These are phyloP conservation scores for Nigrospora sphaerica DNA, from an alignment of 2,329 filamentous ascomycete species.

Conservation along the genomic window DNA sequence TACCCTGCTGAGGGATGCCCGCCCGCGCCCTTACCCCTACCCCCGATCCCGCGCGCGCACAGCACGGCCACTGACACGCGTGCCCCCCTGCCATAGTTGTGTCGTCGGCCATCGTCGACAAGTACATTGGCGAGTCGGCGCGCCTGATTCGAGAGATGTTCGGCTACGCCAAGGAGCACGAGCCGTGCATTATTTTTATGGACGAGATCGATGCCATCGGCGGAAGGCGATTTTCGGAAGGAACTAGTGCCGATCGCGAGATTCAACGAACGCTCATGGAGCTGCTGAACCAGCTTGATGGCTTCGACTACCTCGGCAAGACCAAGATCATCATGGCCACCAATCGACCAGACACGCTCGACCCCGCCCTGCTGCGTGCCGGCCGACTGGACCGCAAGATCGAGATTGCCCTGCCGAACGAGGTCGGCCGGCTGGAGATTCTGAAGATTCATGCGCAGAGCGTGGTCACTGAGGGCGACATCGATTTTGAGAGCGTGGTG, in stretches of 20 bases:
- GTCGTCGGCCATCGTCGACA: slow-evolving; percentile 97
- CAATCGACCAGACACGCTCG: slow-evolving; percentile 92
- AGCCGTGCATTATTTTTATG: slow-evolving; percentile 99
- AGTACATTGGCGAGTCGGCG: slow-evolving; percentile 98
- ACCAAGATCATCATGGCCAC: slow-evolving; percentile 99
- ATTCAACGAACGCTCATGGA: slow-evolving; percentile 99
- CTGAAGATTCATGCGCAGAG: slow-evolving; percentile 91
- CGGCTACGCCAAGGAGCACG: slow-evolving; percentile 97
- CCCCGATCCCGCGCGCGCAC: too few relatives aligned
- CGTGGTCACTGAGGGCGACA: slow-evolving; percentile 85
- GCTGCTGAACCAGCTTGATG: slow-evolving; percentile 94
- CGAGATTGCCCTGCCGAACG: slow-evolving; percentile 93
- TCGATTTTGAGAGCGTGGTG: slow-evolving; percentile 98
- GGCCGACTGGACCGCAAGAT: slow-evolving; percentile 96
- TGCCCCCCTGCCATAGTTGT: slow-evolving; percentile 57
- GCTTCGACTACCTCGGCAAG: slow-evolving; percentile 98
- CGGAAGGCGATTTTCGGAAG: slow-evolving; percentile 91
- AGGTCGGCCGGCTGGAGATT: slow-evolving; percentile 93
- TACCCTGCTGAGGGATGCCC: not conserved
- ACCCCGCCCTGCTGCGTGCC: slow-evolving; percentile 85
- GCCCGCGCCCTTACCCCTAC: not conserved
- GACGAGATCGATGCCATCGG: slow-evolving; percentile 99
- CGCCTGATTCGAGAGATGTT: slow-evolving; percentile 99
- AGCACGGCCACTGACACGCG: not conserved
- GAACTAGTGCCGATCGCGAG: slow-evolving; percentile 93